Percentiles rank a stretch among this genome's conserved stretches.
phyloP scores from a whole-genome alignment of 306 rosid genomes.

The Quercus aquifolioides region DNA sequence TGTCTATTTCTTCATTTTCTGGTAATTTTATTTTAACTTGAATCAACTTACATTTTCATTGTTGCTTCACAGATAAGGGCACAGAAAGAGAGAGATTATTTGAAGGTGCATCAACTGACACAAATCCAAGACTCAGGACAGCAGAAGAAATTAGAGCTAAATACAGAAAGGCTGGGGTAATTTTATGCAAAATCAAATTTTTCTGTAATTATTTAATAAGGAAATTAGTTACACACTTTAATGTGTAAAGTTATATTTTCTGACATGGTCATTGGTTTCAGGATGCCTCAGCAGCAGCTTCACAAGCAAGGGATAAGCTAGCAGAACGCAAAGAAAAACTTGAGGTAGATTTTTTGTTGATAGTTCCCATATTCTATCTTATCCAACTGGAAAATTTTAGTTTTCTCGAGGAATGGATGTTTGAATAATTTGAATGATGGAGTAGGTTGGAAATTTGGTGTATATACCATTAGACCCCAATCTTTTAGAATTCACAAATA shows the following conservation, averaged over 20 bases:
- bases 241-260: constrained; percentile 20
- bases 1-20: constrained; percentile 13
- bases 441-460: neutral
- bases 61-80: constrained; percentile 47
- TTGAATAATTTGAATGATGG: neutral
- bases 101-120: constrained; percentile 42
- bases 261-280: constrained; percentile 37
- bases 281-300: constrained; percentile 76
- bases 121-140: constrained; percentile 61
- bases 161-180: constrained; percentile 62
- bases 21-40: constrained; percentile 1
- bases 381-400: neutral
- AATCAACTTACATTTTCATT: constrained; percentile 11
- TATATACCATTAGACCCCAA: neutral
- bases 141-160: constrained; percentile 87
- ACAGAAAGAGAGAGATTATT: constrained; percentile 59
- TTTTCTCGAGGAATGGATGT: neutral
- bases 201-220: constrained; percentile 22
- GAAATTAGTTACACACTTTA: constrained; percentile 14
- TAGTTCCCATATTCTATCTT: too few relatives aligned
- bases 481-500: neutral
- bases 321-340: constrained; percentile 72
- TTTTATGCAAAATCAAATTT: neutral
- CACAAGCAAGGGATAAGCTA: constrained; percentile 78
- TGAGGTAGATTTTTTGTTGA: constrained; percentile 45